Evolutionary conservation across 176 grass and related monocot genomes (phyloP).

Genomic region (Hyparrhenia diplandra): DNA sequence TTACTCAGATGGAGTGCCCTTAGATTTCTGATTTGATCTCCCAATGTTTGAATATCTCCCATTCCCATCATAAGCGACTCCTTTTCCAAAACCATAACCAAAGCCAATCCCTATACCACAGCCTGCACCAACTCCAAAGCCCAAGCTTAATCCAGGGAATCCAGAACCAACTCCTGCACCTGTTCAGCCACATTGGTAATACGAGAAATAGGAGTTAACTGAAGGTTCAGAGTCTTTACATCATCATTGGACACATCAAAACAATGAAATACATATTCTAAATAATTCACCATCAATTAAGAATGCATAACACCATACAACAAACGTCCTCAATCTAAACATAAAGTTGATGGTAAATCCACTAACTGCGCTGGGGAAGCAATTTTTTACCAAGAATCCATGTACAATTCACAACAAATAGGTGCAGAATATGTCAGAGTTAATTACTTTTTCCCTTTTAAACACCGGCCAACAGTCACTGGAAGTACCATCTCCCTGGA

Average conservation of each 20-base stretch:
- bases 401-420: not conserved
- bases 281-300: not conserved
- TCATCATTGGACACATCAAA: not conserved
- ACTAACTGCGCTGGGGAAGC: not conserved
- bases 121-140: constrained; percentile 51
- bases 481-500: too few species aligned
- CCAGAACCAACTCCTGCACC: constrained; percentile 57
- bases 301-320: not conserved
- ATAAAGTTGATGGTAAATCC: not conserved
- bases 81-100: constrained; percentile 55
- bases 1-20: constrained; percentile 48
- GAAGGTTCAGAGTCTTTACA: not conserved
- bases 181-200: not conserved
- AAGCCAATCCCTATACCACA: constrained; percentile 70
- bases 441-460: not conserved
- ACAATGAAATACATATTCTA: not conserved
- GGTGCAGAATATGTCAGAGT: not conserved
- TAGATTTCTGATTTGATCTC: constrained; percentile 18
- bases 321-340: not conserved
- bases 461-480: not conserved
- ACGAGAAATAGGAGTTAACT: not conserved
- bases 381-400: not conserved
- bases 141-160: constrained; percentile 52
- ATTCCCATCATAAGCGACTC: constrained; percentile 50
- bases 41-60: constrained; percentile 55